Evolutionary conservation across 495 filamentous ascomycete genomes (phyloP).

Genomic region (Lasiosphaeria hispida): DNA sequence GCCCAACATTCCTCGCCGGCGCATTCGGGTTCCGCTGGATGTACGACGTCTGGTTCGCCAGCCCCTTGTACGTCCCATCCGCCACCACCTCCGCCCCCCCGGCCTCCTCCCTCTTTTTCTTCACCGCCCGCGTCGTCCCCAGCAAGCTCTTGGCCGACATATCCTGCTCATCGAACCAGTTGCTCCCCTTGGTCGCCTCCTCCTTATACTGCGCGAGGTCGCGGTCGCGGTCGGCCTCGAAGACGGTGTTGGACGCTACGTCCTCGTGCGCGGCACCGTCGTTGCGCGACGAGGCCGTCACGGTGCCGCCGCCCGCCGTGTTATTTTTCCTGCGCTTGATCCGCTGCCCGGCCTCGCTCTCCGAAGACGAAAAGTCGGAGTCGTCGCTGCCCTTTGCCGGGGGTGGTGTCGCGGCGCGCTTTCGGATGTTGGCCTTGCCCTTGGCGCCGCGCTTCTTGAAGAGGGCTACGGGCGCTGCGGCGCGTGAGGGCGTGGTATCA

Average conservation of each 20-base stretch:
- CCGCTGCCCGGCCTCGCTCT: conserved; percentile 67
- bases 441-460: conserved; percentile 89
- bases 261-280: conserved; percentile 38
- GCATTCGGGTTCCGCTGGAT: conserved; percentile 83
- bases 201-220: conserved; percentile 57
- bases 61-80: conserved; percentile 75
- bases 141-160: conserved; percentile 61
- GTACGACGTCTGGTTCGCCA: conserved; percentile 68
- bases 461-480: conserved; percentile 52
- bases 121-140: conserved; percentile 55
- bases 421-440: conserved; percentile 73
- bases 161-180: conserved; percentile 86
- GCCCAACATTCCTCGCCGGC: conserved; percentile 68
- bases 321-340: conserved; percentile 79
- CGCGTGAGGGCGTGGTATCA: too few species aligned
- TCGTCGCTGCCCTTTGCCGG: conserved; percentile 55
- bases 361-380: conserved; percentile 69
- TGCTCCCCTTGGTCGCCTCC: conserved; percentile 89
- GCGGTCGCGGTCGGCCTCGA: conserved; percentile 56
- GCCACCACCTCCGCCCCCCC: conserved; percentile 7
- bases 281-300: conserved; percentile 53
- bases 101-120: conserved; percentile 3
- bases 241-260: conserved; percentile 47
- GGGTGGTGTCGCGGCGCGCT: conserved; percentile 78
- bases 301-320: conserved; percentile 43